A percentile compares a stretch with the other conserved stretches of the same genome.
Conservation (phyloP, 2,329 filamentous ascomycete genomes). For the Coniochaeta sp. region DNA sequence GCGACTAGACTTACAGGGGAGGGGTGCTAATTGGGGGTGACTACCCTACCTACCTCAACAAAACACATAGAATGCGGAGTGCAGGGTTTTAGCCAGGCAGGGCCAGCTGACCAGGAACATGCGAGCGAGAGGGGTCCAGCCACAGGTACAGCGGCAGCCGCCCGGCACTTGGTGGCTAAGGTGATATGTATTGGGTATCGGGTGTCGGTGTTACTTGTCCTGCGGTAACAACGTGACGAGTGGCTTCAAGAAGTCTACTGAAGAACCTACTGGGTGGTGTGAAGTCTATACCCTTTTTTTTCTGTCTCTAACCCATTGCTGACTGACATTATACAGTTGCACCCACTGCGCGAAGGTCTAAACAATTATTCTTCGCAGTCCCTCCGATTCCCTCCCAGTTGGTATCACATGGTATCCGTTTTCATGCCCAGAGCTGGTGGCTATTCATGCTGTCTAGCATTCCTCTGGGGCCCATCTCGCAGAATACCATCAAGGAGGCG, state of each 20-base stretch:
- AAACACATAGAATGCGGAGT: background rate
- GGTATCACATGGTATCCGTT: background rate
- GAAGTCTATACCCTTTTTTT: too few relatives aligned
- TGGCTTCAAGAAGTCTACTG: background rate
- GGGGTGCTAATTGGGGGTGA: background rate
- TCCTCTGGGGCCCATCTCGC: background rate
- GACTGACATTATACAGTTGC: background rate
- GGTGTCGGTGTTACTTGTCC: background rate
- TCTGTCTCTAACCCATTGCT: background rate
- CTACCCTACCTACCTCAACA: too few relatives aligned
- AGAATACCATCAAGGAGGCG: conserved; percentile 4
- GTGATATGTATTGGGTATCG: too few relatives aligned
- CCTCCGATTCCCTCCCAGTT: background rate
- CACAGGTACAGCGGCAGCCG: background rate
- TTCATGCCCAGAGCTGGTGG: background rate
- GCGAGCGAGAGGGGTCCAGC: background rate
- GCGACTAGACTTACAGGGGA: background rate
- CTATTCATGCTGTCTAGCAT: background rate
- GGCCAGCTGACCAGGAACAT: background rate
- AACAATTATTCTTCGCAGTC: background rate
- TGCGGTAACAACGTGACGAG: background rate
- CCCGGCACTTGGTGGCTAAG: background rate
- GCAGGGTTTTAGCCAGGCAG: background rate
- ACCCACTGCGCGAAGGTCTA: background rate
- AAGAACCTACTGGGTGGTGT: background rate